Evolutionary conservation across 176 grass and related monocot genomes (phyloP).

Genomic region (Alopecurus myosuroides): DNA sequence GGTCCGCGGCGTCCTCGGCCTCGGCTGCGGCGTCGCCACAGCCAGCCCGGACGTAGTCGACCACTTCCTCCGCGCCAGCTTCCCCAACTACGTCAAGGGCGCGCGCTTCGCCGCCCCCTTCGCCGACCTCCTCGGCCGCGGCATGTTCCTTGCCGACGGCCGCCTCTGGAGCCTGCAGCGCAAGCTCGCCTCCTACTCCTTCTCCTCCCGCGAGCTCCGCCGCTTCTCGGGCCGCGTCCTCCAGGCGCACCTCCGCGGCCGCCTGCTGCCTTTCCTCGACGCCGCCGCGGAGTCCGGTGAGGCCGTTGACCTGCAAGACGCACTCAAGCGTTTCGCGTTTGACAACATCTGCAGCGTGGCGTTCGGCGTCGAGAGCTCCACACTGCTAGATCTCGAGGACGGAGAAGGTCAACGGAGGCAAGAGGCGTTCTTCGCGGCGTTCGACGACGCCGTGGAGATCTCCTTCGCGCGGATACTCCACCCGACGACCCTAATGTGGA

Average conservation of each 20-base stretch:
- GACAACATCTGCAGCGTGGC: slow-evolving; percentile 56
- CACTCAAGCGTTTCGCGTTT: slow-evolving; percentile 51
- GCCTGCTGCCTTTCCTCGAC: slow-evolving; percentile 45
- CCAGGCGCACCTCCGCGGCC: slow-evolving; percentile 10
- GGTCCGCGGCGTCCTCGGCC: slow-evolving; percentile 33
- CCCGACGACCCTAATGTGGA: slow-evolving; percentile 45
- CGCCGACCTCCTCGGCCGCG: slow-evolving; percentile 51
- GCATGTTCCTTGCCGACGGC: slow-evolving; percentile 49
- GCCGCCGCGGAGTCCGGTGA: slow-evolving; percentile 18
- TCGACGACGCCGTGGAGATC: slow-evolving; percentile 53
- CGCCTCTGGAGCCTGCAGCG: slow-evolving; percentile 58
- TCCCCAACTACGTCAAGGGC: slow-evolving; percentile 71
- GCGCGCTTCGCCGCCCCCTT: slow-evolving; percentile 31
- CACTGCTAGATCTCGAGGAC: neutral
- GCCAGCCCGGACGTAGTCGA: slow-evolving; percentile 46
- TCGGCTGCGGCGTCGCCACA: slow-evolving; percentile 57
- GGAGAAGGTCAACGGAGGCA: neutral
- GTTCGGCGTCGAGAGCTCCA: slow-evolving; percentile 47
- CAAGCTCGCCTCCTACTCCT: slow-evolving; percentile 56
- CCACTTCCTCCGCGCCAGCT: slow-evolving; percentile 46
- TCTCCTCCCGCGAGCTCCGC: slow-evolving; percentile 45
- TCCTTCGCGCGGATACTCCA: slow-evolving; percentile 51
- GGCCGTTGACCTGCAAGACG: slow-evolving; percentile 48
- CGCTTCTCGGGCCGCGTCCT: slow-evolving; percentile 40
- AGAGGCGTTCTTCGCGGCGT: slow-evolving; percentile 44